Percentiles rank a stretch among this genome's conserved stretches.
These are phyloP conservation scores for Eucalyptus cladocalyx DNA, from an alignment of 345 rosid genomes.

Conservation along the genomic window DNA sequence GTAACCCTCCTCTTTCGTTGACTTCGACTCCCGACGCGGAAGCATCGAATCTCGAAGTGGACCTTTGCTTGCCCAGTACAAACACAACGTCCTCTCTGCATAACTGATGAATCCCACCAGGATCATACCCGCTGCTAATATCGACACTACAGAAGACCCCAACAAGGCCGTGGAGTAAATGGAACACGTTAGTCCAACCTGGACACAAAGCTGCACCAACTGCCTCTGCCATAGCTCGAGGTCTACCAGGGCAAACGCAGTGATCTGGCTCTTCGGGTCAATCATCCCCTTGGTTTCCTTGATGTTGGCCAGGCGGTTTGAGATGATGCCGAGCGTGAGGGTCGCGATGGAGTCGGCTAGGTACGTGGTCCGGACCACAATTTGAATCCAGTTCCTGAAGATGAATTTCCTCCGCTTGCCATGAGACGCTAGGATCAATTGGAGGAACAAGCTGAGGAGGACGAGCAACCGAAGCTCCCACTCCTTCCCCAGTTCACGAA, in stretches of 20 bases:
- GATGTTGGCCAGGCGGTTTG: neutral
- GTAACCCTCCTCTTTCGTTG: neutral
- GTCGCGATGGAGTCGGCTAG: neutral
- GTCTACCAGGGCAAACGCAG: neutral
- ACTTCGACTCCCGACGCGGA: too few relatives aligned
- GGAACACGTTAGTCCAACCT: neutral
- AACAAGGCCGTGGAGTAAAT: neutral
- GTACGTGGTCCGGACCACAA: neutral
- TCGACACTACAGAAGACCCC: neutral
- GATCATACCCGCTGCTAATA: neutral
- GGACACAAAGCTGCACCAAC: neutral
- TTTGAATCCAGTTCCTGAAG: fast-evolving
- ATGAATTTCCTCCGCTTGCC: neutral
- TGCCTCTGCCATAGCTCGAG: neutral
- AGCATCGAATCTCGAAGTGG: too few relatives aligned
- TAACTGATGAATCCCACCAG: neutral
- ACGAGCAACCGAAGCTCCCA: neutral
- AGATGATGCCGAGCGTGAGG: neutral
- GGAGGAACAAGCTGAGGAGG: neutral
- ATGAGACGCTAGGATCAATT: neutral
- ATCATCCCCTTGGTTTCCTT: neutral
- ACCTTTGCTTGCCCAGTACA: too few relatives aligned
- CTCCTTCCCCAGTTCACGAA: neutral
- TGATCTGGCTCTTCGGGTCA: neutral
- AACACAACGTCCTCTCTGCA: too few relatives aligned